A percentile compares a stretch with the other conserved stretches of the same genome.
Conservation (phyloP, 768 basidiomycete genomes). For the Trametes elegans region DNA sequence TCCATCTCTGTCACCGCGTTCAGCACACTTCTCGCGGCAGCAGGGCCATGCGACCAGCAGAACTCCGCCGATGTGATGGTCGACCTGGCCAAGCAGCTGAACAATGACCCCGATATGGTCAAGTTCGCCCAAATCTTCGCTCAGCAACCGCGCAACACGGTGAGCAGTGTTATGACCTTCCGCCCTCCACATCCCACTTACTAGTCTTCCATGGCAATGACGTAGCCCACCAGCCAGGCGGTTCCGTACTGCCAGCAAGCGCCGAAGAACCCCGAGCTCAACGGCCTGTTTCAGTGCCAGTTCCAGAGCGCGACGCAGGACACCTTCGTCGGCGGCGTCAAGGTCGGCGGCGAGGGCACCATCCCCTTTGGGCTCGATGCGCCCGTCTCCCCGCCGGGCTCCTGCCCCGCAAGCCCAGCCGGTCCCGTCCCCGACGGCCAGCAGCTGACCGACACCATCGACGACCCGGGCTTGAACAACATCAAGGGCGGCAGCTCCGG, state of each 20-base stretch:
- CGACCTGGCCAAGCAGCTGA: conserved; percentile 45
- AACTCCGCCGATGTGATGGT: conserved; percentile 49
- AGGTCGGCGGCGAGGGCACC: conserved; percentile 46
- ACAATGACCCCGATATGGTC: conserved; percentile 48
- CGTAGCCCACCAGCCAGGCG: conserved; percentile 24
- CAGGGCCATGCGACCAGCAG: conserved; percentile 41
- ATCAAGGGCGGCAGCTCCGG: background rate
- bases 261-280: conserved; percentile 51
- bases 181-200: background rate
- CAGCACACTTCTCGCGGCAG: conserved; percentile 53
- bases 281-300: conserved; percentile 59
- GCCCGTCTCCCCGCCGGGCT: conserved; percentile 44
- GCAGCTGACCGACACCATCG: conserved; percentile 32
- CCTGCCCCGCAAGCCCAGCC: conserved; percentile 47
- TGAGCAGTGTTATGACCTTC: conserved; percentile 25
- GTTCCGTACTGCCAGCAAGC: conserved; percentile 50
- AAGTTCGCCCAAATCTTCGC: conserved; percentile 48
- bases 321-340: conserved; percentile 43
- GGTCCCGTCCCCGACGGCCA: conserved; percentile 50
- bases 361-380: conserved; percentile 47
- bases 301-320: conserved; percentile 44
- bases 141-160: conserved; percentile 58
- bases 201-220: no score
- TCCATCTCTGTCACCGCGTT: conserved; percentile 53
- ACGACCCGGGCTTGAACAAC: background rate